Base-by-base conservation (phyloP, 1,284 basidiomycete species). In the Kwoniella shivajii region DNA sequence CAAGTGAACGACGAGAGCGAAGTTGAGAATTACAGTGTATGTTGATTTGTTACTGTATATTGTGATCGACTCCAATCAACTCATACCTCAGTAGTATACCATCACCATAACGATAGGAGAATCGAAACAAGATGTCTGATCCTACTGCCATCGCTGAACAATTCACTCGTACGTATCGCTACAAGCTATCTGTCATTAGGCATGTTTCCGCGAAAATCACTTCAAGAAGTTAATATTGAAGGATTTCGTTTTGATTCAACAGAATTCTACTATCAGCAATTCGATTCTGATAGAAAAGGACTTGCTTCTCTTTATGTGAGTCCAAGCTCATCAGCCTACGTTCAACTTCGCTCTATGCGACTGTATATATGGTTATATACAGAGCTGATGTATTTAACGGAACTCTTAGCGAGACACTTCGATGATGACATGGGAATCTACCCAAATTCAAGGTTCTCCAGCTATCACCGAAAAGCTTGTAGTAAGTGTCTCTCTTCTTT, bases 351-450 rank as follows among this genome's bases (percentile, higher is more conserved):
- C 20, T 24, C 9, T 38, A 38, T 38, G 11, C 20, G n/a, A 14
- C n/a, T n/a, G n/a, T n/a, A n/a, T n/a, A n/a, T n/a, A n/a, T n/a
- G n/a, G n/a, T n/a, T n/a, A n/a, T n/a, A n/a, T n/a, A n/a, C n/a
- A n/a, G n/a, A n/a, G n/a, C n/a, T 54, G 30, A 46, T 24, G 29
- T 26, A 1, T 18, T 31, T 20, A 10, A 5, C 3, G 10, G 7
- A 5, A 36, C 20, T 13, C 13, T 20, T 33, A 98, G 95, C 85
- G 93, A 63, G 80, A 83, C 29, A 60, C 75, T 50, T 98, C 94
- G 22, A 97, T 96, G 91, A 81, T 99, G 69, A 86, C 88, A 10
- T 99, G 86, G 80, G 94, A 99, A 80, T 84, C 85, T 22, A 60
- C 74, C 33, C 86, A 83, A 52, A 80, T 87, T 63, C 80, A 84